A percentile compares a stretch with the other conserved stretches of the same genome.
These are phyloP conservation scores for Tolypocladium amazonense DNA, from an alignment of 2,329 filamentous ascomycete species.

Conservation along the genomic window DNA sequence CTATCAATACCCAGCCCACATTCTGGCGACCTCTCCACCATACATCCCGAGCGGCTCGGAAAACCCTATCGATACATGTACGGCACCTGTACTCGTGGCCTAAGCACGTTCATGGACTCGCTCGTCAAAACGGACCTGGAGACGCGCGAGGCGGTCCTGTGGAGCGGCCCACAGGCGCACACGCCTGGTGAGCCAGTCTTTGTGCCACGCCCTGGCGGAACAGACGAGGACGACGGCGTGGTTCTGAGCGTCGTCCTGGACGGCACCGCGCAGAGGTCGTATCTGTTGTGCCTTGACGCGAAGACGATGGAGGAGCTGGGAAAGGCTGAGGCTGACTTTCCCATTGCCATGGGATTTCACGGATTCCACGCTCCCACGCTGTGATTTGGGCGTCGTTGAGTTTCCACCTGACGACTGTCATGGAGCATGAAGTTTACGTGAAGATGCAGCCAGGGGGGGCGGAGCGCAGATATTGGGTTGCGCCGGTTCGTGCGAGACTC, in stretches of 20 bases:
- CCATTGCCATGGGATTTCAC: conserved; percentile 56
- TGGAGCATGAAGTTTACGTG: background rate
- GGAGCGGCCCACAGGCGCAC: conserved; percentile 47
- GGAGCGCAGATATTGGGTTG: background rate
- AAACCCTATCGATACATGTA: conserved; percentile 51
- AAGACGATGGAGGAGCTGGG: conserved; percentile 52
- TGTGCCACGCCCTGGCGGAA: conserved; percentile 32
- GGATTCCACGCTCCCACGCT: conserved; percentile 34
- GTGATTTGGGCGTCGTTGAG: background rate
- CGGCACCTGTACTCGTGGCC: conserved; percentile 41
- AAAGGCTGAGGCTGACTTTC: conserved; percentile 49
- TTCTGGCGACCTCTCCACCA: conserved; percentile 53
- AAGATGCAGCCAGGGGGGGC: background rate
- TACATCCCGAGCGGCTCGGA: conserved; percentile 47
- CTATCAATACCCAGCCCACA: conserved; percentile 41
- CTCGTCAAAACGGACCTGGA: conserved; percentile 55
- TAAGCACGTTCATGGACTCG: conserved; percentile 49
- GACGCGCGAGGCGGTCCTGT: conserved; percentile 40
- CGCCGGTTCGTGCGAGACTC: background rate
- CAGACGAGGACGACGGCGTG: conserved; percentile 52
- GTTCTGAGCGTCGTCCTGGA: conserved; percentile 55
- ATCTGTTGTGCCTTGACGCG: conserved; percentile 55
- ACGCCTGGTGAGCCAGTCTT: conserved; percentile 64
- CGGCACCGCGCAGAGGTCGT: conserved; percentile 46
- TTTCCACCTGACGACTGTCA: background rate